Conservation (phyloP, 2,329 filamentous ascomycete species). For the Aspergillus fijiensis region DNA sequence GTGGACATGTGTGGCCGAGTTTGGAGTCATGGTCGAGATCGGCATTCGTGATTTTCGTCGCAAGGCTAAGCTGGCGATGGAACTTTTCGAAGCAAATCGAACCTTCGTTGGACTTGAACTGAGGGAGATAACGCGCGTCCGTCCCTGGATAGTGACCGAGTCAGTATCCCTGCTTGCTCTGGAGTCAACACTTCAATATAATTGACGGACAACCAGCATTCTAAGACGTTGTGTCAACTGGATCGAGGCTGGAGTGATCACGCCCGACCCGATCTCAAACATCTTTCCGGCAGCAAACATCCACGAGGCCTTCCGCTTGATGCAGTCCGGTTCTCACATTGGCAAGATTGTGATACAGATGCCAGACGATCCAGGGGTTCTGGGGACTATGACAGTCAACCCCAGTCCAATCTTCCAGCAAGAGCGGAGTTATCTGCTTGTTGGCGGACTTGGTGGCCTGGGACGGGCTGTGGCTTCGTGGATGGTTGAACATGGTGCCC, state of each 20-base stretch:
- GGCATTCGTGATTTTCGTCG: constrained; percentile 15
- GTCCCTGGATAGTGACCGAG: background rate
- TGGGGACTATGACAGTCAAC: background rate
- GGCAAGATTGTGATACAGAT: background rate
- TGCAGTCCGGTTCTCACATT: background rate
- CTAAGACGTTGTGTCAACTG: background rate
- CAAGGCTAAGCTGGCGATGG: constrained; percentile 16
- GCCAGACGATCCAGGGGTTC: background rate
- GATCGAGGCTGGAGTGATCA: background rate
- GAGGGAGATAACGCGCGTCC: background rate
- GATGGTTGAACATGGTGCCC: background rate
- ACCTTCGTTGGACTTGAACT: constrained; percentile 13
- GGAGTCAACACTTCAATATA: rapidly evolving
- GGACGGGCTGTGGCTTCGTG: constrained; percentile 1
- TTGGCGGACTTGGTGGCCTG: constrained; percentile 10
- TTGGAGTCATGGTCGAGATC: constrained; percentile 25
- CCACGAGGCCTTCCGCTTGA: constrained; percentile 15
- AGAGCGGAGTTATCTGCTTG: constrained; percentile 5
- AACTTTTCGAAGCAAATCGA: constrained; percentile 16
- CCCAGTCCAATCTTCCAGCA: background rate
- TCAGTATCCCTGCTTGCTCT: background rate
- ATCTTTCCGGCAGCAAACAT: background rate
- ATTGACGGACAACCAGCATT: background rate
- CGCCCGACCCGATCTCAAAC: background rate
- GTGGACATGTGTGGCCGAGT: constrained; percentile 27